Percentiles rank a stretch among this genome's conserved stretches.
Conservation (phyloP, 352 stramenopile species). For the Aphanomyces astaci region DNA sequence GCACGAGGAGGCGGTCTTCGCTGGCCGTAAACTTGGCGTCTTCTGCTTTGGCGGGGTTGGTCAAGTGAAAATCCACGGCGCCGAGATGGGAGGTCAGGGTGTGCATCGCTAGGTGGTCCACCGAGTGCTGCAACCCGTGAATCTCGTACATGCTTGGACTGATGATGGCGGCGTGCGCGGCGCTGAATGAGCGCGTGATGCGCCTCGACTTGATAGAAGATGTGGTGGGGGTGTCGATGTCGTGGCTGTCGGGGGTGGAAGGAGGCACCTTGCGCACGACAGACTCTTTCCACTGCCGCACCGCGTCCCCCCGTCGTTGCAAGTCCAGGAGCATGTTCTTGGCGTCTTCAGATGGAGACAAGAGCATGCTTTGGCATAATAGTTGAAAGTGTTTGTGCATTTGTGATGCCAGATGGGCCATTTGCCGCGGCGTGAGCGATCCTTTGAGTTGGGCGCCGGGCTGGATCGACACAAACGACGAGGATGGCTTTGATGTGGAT, state of each 20-base stretch:
- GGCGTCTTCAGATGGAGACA: conserved; percentile 37
- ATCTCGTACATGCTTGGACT: conserved; percentile 84
- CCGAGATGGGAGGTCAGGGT: conserved; percentile 51
- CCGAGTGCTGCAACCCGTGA: conserved; percentile 43
- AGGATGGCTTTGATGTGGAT: neutral
- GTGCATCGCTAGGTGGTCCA: conserved; percentile 42
- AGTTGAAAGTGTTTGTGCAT: conserved; percentile 86
- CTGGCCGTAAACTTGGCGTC: conserved; percentile 36
- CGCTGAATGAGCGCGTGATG: conserved; percentile 69
- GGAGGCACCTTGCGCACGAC: conserved; percentile 52
- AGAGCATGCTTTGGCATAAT: conserved; percentile 65
- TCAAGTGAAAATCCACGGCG: conserved; percentile 66
- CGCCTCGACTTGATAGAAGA: conserved; percentile 34
- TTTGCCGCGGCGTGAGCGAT: conserved; percentile 53
- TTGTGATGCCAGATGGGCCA: conserved; percentile 73
- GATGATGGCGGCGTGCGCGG: conserved; percentile 63
- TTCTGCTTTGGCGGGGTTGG: conserved; percentile 24
- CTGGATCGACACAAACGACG: conserved; percentile 23
- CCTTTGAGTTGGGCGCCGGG: conserved; percentile 28
- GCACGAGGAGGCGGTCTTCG: conserved; percentile 59
- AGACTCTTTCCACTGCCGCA: conserved; percentile 51
- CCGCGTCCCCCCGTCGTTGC: conserved; percentile 49
- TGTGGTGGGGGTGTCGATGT: conserved; percentile 21
- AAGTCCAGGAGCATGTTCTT: conserved; percentile 59
- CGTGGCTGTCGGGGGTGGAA: neutral